A percentile compares a stretch with the other conserved stretches of the same genome.
Evolutionary conservation across 164 flowering plant species (phyloP).

Genomic region (Paratinospora sagittata): DNA sequence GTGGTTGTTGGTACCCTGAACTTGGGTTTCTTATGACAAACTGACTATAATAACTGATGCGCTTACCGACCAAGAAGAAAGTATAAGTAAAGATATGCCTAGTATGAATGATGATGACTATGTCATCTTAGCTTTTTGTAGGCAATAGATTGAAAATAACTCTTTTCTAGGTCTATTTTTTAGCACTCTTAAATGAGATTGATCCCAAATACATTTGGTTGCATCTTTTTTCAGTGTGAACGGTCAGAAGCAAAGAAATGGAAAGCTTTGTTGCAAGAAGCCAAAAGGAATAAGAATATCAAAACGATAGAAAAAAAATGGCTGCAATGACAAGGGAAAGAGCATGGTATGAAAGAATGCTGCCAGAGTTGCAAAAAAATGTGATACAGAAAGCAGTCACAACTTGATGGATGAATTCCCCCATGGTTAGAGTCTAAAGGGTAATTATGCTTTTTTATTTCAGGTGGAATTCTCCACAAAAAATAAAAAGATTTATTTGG

Average conservation of each 20-base stretch:
- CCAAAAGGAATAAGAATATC: constrained; percentile 41
- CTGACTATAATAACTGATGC: too few species aligned
- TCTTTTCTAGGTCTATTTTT: background rate
- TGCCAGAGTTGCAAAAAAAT: constrained; percentile 54
- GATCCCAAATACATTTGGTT: background rate
- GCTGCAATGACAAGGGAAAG: constrained; percentile 80
- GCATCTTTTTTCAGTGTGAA: background rate
- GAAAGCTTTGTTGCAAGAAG: constrained; percentile 53
- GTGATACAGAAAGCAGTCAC: constrained; percentile 47
- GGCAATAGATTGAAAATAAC: background rate
- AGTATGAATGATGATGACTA: background rate
- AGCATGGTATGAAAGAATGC: constrained; percentile 65
- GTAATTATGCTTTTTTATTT: constrained; percentile 8
- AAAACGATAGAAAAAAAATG: constrained; percentile 63
- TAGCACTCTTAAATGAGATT: background rate
- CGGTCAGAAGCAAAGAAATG: constrained; percentile 63
- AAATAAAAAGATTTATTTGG: too few species aligned
- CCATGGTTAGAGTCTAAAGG: background rate
- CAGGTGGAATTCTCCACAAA: too few species aligned
- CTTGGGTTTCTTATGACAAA: too few species aligned
- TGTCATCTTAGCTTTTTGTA: background rate
- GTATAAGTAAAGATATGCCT: too few species aligned
- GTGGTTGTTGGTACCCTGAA: too few species aligned
- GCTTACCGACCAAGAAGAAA: too few species aligned
- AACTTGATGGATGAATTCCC: constrained; percentile 20